Conservation (phyloP, 768 basidiomycete genomes). For the Mycena crocata region DNA sequence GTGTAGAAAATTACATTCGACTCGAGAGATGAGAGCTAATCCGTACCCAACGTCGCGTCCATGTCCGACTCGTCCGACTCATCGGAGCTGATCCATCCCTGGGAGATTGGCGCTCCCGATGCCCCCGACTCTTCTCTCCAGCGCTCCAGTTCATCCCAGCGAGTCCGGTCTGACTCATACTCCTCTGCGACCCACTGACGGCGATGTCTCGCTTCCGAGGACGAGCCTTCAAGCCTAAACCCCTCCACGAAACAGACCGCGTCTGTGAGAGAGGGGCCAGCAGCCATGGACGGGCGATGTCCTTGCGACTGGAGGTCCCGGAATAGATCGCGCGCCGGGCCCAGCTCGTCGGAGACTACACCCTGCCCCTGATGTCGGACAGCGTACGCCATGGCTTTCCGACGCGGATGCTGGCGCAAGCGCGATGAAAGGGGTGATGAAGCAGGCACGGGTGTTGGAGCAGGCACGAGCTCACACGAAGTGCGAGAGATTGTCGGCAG, state of each 20-base stretch:
- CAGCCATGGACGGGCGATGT: not conserved
- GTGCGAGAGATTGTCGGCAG: not conserved
- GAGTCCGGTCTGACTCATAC: too few species aligned
- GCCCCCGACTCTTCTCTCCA: too few species aligned
- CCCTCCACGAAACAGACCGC: not conserved
- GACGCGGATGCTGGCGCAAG: not conserved
- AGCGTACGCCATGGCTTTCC: slow-evolving; percentile 1
- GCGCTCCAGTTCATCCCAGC: too few species aligned
- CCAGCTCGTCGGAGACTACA: not conserved
- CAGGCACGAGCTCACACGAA: not conserved
- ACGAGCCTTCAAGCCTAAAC: not conserved
- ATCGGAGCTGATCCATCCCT: too few species aligned
- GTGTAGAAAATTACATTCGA: too few species aligned
- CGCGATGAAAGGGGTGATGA: not conserved
- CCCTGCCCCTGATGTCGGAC: not conserved
- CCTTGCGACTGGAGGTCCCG: not conserved
- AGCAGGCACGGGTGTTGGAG: not conserved
- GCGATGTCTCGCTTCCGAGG: not conserved
- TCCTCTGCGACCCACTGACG: not conserved
- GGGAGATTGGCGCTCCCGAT: too few species aligned
- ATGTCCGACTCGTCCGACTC: too few species aligned
- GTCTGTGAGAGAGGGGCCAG: not conserved
- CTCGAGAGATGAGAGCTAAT: too few species aligned
- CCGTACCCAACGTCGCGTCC: too few species aligned
- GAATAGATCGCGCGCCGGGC: not conserved